Base-by-base conservation (phyloP, 257 asterid genomes). In the Henckelia pumila region DNA sequence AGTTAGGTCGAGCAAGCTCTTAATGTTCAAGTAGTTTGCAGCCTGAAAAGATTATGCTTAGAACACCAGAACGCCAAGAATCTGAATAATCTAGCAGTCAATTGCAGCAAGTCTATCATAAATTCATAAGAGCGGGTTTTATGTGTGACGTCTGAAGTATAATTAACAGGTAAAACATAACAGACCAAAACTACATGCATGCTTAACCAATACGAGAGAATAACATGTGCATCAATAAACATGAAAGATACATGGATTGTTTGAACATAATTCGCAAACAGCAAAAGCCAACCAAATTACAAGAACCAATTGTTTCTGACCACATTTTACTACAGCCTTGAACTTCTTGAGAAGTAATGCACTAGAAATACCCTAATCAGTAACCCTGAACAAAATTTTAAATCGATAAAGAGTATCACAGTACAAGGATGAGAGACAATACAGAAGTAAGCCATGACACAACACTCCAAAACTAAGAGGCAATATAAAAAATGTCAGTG, bases 1-100 rank as follows among this genome's bases (percentile, higher is more conserved):
- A 0, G 92, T 86, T 20, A 80, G 84, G 62, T 82, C 89, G 0
- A 84, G 86, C 67, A 47, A 8, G 21, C 55, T 47, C 55, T 47
- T 47, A 2, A 47, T 47, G 21, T 47, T 47, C 25, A 86, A 67
- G 26, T 79, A 83, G 71, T 86, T 81, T 5, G 93, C 93, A 64
- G 93, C 93, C 89, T 86, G 70, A 6, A 53, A 50, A 6, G 17
- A 62, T 11, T 26, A 40, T 29, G 13, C 49, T 40, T 64, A 19
- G 37, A 32, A 7, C 4, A 13, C 13, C 52, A 13, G 1, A 40
- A 21, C 0, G 25, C 30, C 17, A 16, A 60, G 29, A 40, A 19
- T 2, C 25, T 24, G 37, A 59, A 7, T 25, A 58, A 11, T 26
- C n/a, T 25, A 8, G 33, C 32, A 14, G 13, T 37, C 14, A 2